Evolutionary conservation across 208 protist species (phyloP).

Genomic region (Acanthamoeba triangularis): DNA sequence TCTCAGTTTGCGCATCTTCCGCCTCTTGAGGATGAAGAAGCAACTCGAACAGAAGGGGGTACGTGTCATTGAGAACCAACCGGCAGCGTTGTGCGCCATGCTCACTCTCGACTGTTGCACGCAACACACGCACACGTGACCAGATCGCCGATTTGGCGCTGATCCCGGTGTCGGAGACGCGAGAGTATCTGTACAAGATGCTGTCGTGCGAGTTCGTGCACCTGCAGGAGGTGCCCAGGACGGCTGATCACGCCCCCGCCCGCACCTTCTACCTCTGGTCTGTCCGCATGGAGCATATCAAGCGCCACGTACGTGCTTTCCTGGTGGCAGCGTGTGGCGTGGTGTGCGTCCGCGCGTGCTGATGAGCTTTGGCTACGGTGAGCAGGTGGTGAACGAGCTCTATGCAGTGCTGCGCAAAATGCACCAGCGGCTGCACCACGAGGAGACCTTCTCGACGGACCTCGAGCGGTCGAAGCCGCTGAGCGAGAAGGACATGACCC

Average conservation of each 20-base stretch:
- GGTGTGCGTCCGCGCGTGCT: too few relatives aligned
- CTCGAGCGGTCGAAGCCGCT: constrained; percentile 29
- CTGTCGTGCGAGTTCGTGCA: constrained; percentile 60
- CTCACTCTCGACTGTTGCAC: too few relatives aligned
- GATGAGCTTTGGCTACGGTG: background rate
- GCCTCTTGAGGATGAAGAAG: constrained; percentile 43
- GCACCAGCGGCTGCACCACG: constrained; percentile 19
- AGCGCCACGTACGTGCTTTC: constrained; percentile 1
- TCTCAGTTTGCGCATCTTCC: constrained; percentile 69
- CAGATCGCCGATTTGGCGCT: constrained; percentile 51
- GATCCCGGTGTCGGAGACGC: constrained; percentile 35
- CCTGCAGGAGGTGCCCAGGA: constrained; percentile 69
- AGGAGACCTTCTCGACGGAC: constrained; percentile 49
- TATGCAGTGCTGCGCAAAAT: constrained; percentile 42
- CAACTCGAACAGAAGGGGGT: constrained; percentile 69
- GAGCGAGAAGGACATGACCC: background rate
- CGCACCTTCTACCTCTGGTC: constrained; percentile 76
- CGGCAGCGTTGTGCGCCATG: too few relatives aligned
- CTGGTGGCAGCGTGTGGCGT: too few relatives aligned
- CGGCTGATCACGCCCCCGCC: constrained; percentile 37
- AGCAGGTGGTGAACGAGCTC: constrained; percentile 37
- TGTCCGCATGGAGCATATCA: constrained; percentile 47
- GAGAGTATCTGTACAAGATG: constrained; percentile 63
- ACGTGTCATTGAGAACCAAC: background rate
- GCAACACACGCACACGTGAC: too few relatives aligned